These are phyloP conservation scores for Penicillium maclennaniae DNA, from an alignment of 495 filamentous ascomycete species.

Conservation along the genomic window DNA sequence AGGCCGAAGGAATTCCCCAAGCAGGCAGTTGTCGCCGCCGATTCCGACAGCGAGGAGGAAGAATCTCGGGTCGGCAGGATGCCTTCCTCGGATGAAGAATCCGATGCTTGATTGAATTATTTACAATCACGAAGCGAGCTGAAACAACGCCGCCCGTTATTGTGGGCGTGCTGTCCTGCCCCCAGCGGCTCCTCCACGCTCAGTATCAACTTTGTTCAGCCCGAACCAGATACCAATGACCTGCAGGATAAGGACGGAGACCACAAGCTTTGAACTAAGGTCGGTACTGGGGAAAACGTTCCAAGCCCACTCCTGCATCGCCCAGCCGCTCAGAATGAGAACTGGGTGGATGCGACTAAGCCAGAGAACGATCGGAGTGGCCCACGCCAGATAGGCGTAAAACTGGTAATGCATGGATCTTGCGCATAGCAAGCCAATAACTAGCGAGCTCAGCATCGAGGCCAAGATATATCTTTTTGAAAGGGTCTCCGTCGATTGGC, in stretches of 20 bases:
- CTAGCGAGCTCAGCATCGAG: constrained; percentile 71
- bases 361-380: constrained; percentile 89
- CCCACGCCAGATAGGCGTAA: constrained; percentile 89
- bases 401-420: constrained; percentile 95
- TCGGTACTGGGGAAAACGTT: constrained; percentile 92
- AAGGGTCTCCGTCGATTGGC: constrained; percentile 52
- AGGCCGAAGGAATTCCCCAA: constrained; percentile 83
- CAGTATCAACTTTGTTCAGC: constrained; percentile 15
- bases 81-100: constrained; percentile 67
- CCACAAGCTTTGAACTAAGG: constrained; percentile 71
- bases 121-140: background rate
- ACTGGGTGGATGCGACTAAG: constrained; percentile 69
- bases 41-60: constrained; percentile 59
- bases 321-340: constrained; percentile 70
- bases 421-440: constrained; percentile 85
- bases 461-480: constrained; percentile 75
- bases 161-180: constrained; percentile 19
- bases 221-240: constrained; percentile 46
- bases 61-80: constrained; percentile 77
- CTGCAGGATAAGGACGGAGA: constrained; percentile 62
- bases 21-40: constrained; percentile 37
- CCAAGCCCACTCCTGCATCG: constrained; percentile 91
- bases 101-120: constrained; percentile 29
- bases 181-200: constrained; percentile 6
- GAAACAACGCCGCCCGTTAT: constrained; percentile 13